Conservation (phyloP, 2,329 filamentous ascomycete species). For the Rutstroemia sp. region DNA sequence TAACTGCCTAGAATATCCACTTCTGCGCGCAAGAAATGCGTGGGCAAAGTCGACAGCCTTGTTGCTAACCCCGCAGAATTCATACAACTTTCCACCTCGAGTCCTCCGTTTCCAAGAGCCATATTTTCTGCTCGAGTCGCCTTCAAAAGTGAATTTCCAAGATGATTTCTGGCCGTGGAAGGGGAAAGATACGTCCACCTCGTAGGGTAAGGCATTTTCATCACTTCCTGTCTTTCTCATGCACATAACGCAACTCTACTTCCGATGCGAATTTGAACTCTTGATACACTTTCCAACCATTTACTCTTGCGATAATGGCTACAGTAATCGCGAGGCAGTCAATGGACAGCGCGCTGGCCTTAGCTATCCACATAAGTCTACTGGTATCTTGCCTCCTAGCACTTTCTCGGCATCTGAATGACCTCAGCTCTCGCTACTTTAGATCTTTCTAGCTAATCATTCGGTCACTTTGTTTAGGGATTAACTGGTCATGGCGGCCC, state of each 20-base stretch:
- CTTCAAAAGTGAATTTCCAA: not conserved
- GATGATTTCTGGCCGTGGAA: constrained; percentile 45
- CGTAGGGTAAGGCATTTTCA: constrained; percentile 48
- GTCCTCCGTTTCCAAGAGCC: not conserved
- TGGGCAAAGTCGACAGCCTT: not conserved
- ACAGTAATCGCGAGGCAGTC: not conserved
- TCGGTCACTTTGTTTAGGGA: constrained; percentile 35
- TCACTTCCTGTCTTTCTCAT: constrained; percentile 1
- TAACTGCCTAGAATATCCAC: no score
- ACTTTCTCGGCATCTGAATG: not conserved
- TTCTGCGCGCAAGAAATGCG: not conserved
- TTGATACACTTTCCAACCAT: no score
- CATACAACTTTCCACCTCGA: not conserved
- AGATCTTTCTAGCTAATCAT: constrained; percentile 7
- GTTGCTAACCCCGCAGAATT: not conserved
- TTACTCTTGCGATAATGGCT: not conserved
- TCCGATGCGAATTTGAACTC: not conserved
- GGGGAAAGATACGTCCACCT: constrained; percentile 59
- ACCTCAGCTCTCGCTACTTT: not conserved
- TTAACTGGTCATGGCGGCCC: constrained; percentile 46
- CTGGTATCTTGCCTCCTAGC: not conserved
- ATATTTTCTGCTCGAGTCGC: not conserved
- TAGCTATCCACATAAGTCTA: not conserved
- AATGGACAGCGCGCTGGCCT: not conserved
- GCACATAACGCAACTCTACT: not conserved